phyloP scores from a whole-genome alignment of 176 grass and related monocot genomes.

The Triticum monococcum region DNA sequence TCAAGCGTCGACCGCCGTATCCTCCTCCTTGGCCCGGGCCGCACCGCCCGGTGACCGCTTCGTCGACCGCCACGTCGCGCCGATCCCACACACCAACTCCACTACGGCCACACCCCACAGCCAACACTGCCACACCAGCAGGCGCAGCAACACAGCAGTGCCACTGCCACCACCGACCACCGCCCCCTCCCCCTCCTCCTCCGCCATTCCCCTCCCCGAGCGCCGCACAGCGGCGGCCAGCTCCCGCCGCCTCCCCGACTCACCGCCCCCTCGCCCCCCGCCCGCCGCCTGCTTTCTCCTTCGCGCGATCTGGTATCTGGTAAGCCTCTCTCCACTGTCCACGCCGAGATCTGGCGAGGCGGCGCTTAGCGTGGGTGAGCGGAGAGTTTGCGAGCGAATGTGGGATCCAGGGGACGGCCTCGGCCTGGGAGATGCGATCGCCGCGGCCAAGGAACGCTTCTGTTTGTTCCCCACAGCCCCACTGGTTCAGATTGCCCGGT shows the following conservation, averaged over 20 bases:
- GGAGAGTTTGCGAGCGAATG: neutral
- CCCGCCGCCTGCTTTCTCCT: neutral
- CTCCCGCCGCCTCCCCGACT: neutral
- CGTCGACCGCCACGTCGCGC: neutral
- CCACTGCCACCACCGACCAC: neutral
- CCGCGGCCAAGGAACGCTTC: neutral
- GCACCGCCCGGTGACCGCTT: neutral
- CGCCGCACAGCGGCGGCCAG: neutral
- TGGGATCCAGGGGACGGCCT: neutral
- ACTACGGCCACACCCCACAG: neutral
- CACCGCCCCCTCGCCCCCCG: neutral
- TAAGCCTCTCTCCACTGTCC: neutral
- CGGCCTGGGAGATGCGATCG: neutral
- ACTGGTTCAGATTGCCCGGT: neutral
- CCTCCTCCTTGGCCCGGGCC: neutral
- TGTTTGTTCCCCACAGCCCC: neutral
- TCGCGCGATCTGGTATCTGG: slow-evolving; percentile 1
- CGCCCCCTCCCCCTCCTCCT: neutral
- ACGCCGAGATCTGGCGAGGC: slow-evolving; percentile 19
- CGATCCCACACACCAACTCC: neutral
- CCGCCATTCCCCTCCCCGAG: neutral
- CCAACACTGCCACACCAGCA: neutral
- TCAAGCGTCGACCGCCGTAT: neutral
- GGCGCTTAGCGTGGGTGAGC: neutral
- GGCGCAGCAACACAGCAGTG: neutral